Evolutionary conservation across 768 basidiomycete genomes (phyloP).

Genomic region (Lactarius sanguifluus): DNA sequence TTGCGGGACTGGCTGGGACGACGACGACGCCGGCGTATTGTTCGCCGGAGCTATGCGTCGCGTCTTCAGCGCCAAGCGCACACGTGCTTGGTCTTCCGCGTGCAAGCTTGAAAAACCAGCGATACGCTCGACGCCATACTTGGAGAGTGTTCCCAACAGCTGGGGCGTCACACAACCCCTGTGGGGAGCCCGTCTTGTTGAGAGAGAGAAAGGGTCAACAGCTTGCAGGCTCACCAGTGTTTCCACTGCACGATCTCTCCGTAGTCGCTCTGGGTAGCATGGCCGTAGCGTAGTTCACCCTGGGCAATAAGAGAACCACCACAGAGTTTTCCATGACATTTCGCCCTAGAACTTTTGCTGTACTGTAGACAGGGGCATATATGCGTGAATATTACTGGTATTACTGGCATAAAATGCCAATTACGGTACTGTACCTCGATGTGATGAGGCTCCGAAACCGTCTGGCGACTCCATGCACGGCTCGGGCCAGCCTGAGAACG

Average conservation of each 20-base stretch:
- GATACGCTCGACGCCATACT: slow-evolving; percentile 16
- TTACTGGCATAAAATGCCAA: background rate
- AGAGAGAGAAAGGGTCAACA: slow-evolving; percentile 1
- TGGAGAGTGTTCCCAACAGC: slow-evolving; percentile 13
- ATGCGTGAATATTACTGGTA: slow-evolving; percentile 3
- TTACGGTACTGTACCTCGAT: slow-evolving; percentile 17
- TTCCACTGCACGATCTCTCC: slow-evolving; percentile 73
- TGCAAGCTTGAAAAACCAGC: slow-evolving; percentile 31
- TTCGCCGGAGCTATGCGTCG: slow-evolving; percentile 58
- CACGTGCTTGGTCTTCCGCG: slow-evolving; percentile 59
- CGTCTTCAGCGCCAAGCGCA: slow-evolving; percentile 55
- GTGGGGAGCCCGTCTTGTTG: slow-evolving; percentile 12
- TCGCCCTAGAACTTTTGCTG: slow-evolving; percentile 65
- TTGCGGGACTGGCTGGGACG: slow-evolving; percentile 12
- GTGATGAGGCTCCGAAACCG: slow-evolving; percentile 7
- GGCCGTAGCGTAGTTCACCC: slow-evolving; percentile 67
- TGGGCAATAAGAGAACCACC: slow-evolving; percentile 51
- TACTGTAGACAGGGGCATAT: slow-evolving; percentile 47
- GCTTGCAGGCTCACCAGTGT: slow-evolving; percentile 56
- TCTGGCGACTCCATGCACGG: background rate
- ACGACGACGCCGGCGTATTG: slow-evolving; percentile 43
- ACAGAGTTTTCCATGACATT: slow-evolving; percentile 67
- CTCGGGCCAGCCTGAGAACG: background rate
- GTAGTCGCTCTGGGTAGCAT: slow-evolving; percentile 43
- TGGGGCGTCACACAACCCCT: slow-evolving; percentile 29